Evolutionary conservation across 371 early-diverging fungal genomes (phyloP).

Genomic region (Lichtheimia corymbifera): DNA sequence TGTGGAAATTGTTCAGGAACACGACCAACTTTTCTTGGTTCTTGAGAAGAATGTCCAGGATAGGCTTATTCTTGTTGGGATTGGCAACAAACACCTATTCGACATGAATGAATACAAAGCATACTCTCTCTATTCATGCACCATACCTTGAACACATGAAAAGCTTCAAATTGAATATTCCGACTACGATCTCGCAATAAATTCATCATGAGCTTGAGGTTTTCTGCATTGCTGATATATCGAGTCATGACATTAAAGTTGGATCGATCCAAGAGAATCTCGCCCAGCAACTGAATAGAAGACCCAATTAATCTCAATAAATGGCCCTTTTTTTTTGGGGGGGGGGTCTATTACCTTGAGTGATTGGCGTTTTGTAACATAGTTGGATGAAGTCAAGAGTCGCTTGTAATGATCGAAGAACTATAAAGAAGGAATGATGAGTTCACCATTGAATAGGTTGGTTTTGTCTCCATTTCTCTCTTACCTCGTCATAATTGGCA

Average conservation of each 20-base stretch:
- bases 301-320: background rate
- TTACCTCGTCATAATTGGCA: slow-evolving; percentile 84
- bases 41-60: slow-evolving; percentile 87
- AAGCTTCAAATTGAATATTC: slow-evolving; percentile 98
- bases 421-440: slow-evolving; percentile 23
- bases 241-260: slow-evolving; percentile 95
- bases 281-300: slow-evolving; percentile 83
- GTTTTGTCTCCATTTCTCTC: background rate
- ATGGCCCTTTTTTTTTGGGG: background rate
- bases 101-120: background rate
- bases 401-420: slow-evolving; percentile 90
- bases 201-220: slow-evolving; percentile 97
- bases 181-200: slow-evolving; percentile 90
- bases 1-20: slow-evolving; percentile 91
- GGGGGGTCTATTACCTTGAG: slow-evolving; percentile 74
- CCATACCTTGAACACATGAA: slow-evolving; percentile 95
- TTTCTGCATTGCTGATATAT: slow-evolving; percentile 90
- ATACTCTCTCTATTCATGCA: background rate
- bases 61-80: slow-evolving; percentile 92
- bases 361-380: slow-evolving; percentile 97
- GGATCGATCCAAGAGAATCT: slow-evolving; percentile 92
- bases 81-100: slow-evolving; percentile 95
- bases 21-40: slow-evolving; percentile 89
- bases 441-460: background rate
- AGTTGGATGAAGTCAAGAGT: slow-evolving; percentile 88